A percentile compares a stretch with the other conserved stretches of the same genome.
Evolutionary conservation across 2,329 filamentous ascomycete species (phyloP).

Genomic region (Emericellopsis atlantica): DNA sequence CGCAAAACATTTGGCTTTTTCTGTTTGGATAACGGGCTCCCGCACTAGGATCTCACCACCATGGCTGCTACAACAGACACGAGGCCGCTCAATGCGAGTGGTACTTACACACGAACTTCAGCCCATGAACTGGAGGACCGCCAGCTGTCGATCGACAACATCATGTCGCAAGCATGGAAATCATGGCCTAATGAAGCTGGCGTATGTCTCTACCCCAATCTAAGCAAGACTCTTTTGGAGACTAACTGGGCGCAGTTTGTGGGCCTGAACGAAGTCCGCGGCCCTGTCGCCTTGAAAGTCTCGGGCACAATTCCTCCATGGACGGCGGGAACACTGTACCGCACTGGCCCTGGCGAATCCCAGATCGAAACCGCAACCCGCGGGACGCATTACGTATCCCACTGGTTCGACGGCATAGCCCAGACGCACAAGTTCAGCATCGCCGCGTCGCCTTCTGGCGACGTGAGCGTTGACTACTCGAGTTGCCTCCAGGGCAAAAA

Average conservation of each 20-base stretch:
- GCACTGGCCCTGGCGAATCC: conserved; percentile 60
- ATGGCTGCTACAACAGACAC: neutral
- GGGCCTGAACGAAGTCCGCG: conserved; percentile 49
- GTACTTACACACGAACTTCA: conserved; percentile 13
- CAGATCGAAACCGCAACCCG: conserved; percentile 43
- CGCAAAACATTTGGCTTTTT: too few species aligned
- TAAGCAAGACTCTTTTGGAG: neutral
- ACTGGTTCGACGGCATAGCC: conserved; percentile 75
- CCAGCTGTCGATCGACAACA: conserved; percentile 11
- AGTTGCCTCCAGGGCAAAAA: conserved; percentile 57
- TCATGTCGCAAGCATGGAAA: conserved; percentile 19
- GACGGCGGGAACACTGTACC: conserved; percentile 58
- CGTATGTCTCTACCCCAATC: conserved; percentile 13
- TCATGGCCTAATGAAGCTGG: conserved; percentile 36
- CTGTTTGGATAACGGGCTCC: too few species aligned
- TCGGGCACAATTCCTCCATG: conserved; percentile 57
- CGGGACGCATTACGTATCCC: conserved; percentile 48
- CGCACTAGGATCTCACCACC: neutral
- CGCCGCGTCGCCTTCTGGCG: conserved; percentile 17
- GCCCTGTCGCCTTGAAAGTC: conserved; percentile 50
- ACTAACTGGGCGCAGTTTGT: conserved; percentile 42
- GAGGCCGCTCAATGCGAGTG: conserved; percentile 9
- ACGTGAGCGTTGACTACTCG: conserved; percentile 47
- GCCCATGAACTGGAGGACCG: conserved; percentile 13
- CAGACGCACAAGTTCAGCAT: conserved; percentile 65